A percentile compares a stretch with the other conserved stretches of the same genome.
Conservation (phyloP, 306 rosid genomes). For the Vigna radiata region DNA sequence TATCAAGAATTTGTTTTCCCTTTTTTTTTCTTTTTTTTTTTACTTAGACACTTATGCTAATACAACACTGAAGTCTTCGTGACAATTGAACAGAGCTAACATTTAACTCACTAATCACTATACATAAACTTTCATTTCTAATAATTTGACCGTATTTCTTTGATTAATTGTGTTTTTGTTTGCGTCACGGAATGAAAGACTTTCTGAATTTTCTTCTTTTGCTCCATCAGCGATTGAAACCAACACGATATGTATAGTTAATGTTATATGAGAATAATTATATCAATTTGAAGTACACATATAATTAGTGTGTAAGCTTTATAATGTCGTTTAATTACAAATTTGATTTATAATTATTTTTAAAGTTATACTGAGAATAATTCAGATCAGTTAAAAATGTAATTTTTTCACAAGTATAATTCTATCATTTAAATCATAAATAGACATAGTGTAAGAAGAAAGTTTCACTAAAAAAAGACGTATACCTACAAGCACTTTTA, state of each 20-base stretch:
- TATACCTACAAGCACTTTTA: too few species aligned
- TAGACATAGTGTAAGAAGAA: too few species aligned
- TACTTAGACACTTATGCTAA: not conserved
- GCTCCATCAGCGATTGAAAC: not conserved
- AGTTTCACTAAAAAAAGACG: too few species aligned
- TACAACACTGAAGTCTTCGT: not conserved
- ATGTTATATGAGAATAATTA: not conserved
- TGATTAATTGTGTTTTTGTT: conserved; percentile 12
- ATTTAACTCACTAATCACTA: not conserved
- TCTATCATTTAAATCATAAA: too few species aligned
- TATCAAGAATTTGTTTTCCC: too few species aligned
- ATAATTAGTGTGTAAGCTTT: not conserved
- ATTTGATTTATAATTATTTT: not conserved
- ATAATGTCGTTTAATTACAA: not conserved
- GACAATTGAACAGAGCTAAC: not conserved
- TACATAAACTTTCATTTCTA: not conserved
- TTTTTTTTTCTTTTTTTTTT: too few species aligned
- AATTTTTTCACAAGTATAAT: too few species aligned
- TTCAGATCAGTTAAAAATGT: not conserved
- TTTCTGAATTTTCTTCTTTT: conserved; percentile 13
- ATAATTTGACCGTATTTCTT: conserved; percentile 17
- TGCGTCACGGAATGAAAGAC: conserved; percentile 35
- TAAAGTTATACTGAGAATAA: not conserved
- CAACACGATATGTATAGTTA: not conserved
- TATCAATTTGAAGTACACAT: not conserved